Conservation (phyloP, 257 asterid genomes). For the Avicennia marina region DNA sequence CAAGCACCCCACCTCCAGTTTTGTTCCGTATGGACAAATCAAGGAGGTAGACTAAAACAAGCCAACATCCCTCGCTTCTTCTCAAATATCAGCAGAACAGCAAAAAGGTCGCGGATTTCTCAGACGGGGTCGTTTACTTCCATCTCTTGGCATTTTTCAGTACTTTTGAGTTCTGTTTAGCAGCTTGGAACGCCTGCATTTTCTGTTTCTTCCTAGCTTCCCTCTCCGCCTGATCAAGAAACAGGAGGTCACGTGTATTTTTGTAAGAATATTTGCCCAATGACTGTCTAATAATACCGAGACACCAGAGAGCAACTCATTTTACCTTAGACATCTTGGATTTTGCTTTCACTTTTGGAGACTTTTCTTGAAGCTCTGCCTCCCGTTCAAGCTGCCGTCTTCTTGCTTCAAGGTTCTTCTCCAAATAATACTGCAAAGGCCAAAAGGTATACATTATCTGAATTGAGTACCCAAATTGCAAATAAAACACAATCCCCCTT, state of each 20-base stretch:
- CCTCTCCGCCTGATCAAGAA: slow-evolving; percentile 64
- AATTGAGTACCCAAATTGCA: too few relatives aligned
- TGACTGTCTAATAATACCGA: background rate
- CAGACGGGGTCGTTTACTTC: slow-evolving; percentile 59
- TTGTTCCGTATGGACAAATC: too few relatives aligned
- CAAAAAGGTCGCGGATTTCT: too few relatives aligned
- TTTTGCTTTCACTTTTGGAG: slow-evolving; percentile 94
- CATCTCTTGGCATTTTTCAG: slow-evolving; percentile 81
- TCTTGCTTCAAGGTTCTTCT: slow-evolving; percentile 97
- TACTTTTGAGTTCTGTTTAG: slow-evolving; percentile 80
- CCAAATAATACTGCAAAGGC: slow-evolving; percentile 72
- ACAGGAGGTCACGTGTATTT: background rate
- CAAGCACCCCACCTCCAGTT: too few relatives aligned
- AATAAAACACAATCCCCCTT: too few relatives aligned
- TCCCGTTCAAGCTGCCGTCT: slow-evolving; percentile 92
- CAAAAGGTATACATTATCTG: background rate
- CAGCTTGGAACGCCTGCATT: slow-evolving; percentile 89
- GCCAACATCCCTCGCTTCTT: too few relatives aligned
- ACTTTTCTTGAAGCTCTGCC: slow-evolving; percentile 88
- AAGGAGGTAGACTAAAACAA: too few relatives aligned
- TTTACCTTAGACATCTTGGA: slow-evolving; percentile 98
- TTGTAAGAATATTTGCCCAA: background rate
- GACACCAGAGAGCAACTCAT: background rate
- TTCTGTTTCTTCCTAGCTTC: slow-evolving; percentile 96
- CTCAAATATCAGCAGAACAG: too few relatives aligned